Base-by-base conservation (phyloP, 2,329 filamentous ascomycete genomes). In the Fusarium gaditjirri region DNA sequence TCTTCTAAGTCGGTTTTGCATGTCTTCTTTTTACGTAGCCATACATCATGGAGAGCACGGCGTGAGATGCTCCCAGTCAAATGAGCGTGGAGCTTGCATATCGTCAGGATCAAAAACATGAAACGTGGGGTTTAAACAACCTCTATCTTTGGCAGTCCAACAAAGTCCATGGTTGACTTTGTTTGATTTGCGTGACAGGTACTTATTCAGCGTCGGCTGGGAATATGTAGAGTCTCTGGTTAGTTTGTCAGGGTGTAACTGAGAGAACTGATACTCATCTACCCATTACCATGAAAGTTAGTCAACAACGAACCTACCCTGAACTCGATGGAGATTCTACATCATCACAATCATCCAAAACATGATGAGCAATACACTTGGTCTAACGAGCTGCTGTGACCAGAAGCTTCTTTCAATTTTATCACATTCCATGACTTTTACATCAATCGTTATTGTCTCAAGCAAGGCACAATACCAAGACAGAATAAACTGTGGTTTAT, bases 61-160 rank as follows among this genome's bases (percentile, higher is more conserved):
- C 91, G 89, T 77, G 89, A 92, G 79, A 96, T 93, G 80, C 92
- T 94, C 58, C 93, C 93, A 43, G 90, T 93, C 47, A 96, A 86
- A 81, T 96, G 93, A 69, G 93, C 93, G 76, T 96, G 93, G 58
- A 95, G 87, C 91, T 94, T 52, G 4, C 23, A 8, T 23, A 11
- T 27, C 14, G 43, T 66, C 8, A 71, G 31, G 4, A 2, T 19
- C 3, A 12, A 10, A 6, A 46, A 14, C 19, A 36, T 6, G 8
- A 10, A 8, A 11, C 10, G 8, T 21, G 4, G 17, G 17, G 6
- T 8, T 6, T 4, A 1, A 33, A 42, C 73, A 78, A 87, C 87
- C 85, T 89, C 86, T 43, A 89, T 86, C 74, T 89, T 89, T 16
- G 87, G 87, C 46, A 89, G 78, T n/a, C 83, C 80, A 71, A 79